A percentile compares a stretch with the other conserved stretches of the same genome.
Conservation (phyloP, 371 early-diverging fungal genomes). For the Mortierella sp. region DNA sequence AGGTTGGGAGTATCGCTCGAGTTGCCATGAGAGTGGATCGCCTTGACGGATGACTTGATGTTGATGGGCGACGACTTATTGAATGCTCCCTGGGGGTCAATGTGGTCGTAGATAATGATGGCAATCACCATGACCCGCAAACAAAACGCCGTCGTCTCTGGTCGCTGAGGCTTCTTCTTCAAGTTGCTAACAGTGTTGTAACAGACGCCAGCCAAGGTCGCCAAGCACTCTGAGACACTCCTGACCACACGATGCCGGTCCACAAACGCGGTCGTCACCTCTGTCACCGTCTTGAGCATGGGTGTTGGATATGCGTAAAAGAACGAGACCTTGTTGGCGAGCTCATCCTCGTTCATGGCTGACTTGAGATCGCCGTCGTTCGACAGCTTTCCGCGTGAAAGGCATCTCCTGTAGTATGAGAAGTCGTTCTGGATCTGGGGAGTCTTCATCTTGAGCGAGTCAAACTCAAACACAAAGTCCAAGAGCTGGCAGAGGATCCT, state of each 20-base stretch:
- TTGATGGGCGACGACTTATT: constrained; percentile 83
- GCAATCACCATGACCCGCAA: constrained; percentile 90
- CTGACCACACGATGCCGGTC: constrained; percentile 62
- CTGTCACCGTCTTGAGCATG: constrained; percentile 89
- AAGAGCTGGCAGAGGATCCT: constrained; percentile 85
- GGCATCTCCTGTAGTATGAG: constrained; percentile 95
- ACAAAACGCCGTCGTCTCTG: constrained; percentile 73
- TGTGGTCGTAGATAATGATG: constrained; percentile 92
- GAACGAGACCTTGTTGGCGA: constrained; percentile 93
- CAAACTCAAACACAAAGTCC: constrained; percentile 91
- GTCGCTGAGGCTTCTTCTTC: constrained; percentile 63
- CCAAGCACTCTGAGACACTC: constrained; percentile 73
- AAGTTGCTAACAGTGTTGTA: constrained; percentile 72
- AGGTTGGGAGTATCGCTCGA: constrained; percentile 68
- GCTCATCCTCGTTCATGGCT: constrained; percentile 85
- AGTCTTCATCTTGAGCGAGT: constrained; percentile 92
- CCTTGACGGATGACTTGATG: constrained; percentile 78
- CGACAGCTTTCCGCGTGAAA: constrained; percentile 79
- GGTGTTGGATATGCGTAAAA: constrained; percentile 97
- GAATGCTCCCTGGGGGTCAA: constrained; percentile 87
- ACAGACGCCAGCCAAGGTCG: constrained; percentile 78
- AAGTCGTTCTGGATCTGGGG: constrained; percentile 97
- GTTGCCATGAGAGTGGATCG: constrained; percentile 74
- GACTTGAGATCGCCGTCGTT: constrained; percentile 70
- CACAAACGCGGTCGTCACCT: constrained; percentile 75